Evolutionary conservation across 2,329 filamentous ascomycete species (phyloP), one percentile per base, ranked within the genome.

Genomic region (Colletotrichum spaethianum): DNA sequence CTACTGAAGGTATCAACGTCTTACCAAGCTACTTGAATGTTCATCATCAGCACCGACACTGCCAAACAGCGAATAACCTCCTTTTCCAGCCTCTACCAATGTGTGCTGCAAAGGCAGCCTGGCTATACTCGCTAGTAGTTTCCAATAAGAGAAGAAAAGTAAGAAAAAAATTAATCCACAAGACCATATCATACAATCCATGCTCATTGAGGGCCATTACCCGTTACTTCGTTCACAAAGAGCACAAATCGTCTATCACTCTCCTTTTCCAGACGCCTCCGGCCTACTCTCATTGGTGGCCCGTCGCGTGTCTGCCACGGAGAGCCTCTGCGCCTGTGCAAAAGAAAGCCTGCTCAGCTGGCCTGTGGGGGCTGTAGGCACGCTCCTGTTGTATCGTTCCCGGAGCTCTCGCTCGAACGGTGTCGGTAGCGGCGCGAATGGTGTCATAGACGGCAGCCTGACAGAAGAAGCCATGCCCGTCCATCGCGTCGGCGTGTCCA

Each of bases 401-500:
- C 79, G 77, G 3, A 82, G 75, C 44, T 82, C 79, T 33, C 78
- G 76, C 69, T 84, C 82, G n/a, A 85, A 78, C n/a, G 85, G 82
- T 1, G 82, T 83, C 8, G 84, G 82, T 8, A 86, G 76, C 18
- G 84, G 83, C 20, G 79, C 83, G 65, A 80, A 79, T 4, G 84
- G 84, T 5, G 84, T 86, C 4, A 84, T 86, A 11, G 85, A 81
- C 16, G 82, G 79, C 57, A 81, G 76, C 38, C 80, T 81, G 8
- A 83, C 79, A 6, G 82, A 79, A 38, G 82, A 78, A 8, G 82
- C 78, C 62, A 82, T 78, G 4, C 86, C 83, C 3, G 84, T 86
- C 81, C 84, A 83, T 61, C 84, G 84, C n/a, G 84, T 87, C 2
- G 85, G 85, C 9, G 85, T 87, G 59, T 83, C 82, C 18, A 83